These are phyloP conservation scores for Pseudisothecium myosuroides DNA, from an alignment of 225 moss, liverwort and hornwort genomes.

Conservation along the genomic window DNA sequence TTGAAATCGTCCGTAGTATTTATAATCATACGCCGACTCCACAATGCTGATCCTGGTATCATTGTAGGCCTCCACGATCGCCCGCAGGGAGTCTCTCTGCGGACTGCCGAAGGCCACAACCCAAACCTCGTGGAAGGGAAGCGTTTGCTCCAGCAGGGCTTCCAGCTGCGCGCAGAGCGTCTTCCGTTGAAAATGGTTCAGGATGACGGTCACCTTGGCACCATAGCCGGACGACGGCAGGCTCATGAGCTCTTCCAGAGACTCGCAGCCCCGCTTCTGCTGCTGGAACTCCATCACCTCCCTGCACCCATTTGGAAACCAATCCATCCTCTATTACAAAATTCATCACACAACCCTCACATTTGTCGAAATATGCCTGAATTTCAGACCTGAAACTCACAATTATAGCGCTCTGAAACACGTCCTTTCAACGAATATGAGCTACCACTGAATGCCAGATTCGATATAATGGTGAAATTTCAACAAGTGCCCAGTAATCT, in stretches of 20 bases:
- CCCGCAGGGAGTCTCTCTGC: constrained; percentile 25
- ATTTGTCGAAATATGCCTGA: neutral
- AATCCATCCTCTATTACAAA: neutral
- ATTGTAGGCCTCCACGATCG: constrained; percentile 63
- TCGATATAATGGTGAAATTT: neutral
- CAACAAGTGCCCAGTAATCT: neutral
- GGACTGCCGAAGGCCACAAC: constrained; percentile 92
- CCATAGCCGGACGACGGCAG: constrained; percentile 30
- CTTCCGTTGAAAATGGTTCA: constrained; percentile 75
- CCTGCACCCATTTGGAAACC: neutral
- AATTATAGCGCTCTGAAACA: neutral
- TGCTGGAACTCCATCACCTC: constrained; percentile 71
- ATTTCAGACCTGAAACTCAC: neutral
- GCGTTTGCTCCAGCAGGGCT: constrained; percentile 54
- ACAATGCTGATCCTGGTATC: constrained; percentile 56
- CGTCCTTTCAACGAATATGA: neutral
- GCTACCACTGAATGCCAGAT: neutral
- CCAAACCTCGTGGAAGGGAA: constrained; percentile 78
- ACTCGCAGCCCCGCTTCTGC: constrained; percentile 61
- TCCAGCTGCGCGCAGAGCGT: constrained; percentile 81
- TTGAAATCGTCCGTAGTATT: constrained; percentile 86
- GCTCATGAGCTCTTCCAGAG: constrained; percentile 57
- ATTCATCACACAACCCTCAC: too few relatives aligned
- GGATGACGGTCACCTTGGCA: constrained; percentile 65
- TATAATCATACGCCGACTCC: constrained; percentile 64